Evolutionary conservation across 345 rosid genomes (phyloP).

Genomic region (Dimocarpus longan): DNA sequence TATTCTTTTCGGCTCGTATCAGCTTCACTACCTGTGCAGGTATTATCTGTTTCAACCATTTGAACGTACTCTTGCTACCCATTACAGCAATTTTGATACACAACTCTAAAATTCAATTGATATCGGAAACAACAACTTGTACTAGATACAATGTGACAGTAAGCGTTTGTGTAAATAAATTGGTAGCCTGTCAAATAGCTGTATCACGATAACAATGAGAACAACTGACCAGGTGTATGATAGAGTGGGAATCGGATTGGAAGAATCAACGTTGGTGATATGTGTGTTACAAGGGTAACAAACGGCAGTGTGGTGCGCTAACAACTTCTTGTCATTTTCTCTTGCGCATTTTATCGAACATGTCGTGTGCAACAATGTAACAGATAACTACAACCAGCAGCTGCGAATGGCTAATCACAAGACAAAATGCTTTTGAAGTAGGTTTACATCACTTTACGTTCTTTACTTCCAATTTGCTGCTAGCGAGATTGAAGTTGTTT

Average conservation of each 20-base stretch:
- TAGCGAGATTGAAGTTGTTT: too few relatives aligned
- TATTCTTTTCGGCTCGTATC: slow-evolving; percentile 60
- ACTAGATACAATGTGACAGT: background rate
- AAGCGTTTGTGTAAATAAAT: too few relatives aligned
- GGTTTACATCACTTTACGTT: too few relatives aligned
- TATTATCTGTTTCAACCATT: slow-evolving; percentile 65
- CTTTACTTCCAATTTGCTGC: too few relatives aligned
- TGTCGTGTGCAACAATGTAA: background rate
- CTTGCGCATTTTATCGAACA: slow-evolving; percentile 17
- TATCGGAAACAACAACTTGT: too few relatives aligned
- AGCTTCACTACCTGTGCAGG: slow-evolving; percentile 63
- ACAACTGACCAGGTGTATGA: too few relatives aligned
- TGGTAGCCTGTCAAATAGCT: background rate
- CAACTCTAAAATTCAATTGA: background rate
- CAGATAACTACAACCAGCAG: too few relatives aligned
- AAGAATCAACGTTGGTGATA: background rate
- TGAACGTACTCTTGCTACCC: slow-evolving; percentile 44
- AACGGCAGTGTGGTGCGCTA: background rate
- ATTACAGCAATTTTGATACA: slow-evolving; percentile 22
- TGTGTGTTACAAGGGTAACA: background rate
- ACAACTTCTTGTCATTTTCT: background rate
- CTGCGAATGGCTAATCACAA: too few relatives aligned
- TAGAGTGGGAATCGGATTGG: background rate
- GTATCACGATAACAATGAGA: too few relatives aligned
- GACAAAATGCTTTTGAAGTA: too few relatives aligned